phyloP scores from a whole-genome alignment of 352 stramenopile species.

The Hyaloperonospora brassicae region DNA sequence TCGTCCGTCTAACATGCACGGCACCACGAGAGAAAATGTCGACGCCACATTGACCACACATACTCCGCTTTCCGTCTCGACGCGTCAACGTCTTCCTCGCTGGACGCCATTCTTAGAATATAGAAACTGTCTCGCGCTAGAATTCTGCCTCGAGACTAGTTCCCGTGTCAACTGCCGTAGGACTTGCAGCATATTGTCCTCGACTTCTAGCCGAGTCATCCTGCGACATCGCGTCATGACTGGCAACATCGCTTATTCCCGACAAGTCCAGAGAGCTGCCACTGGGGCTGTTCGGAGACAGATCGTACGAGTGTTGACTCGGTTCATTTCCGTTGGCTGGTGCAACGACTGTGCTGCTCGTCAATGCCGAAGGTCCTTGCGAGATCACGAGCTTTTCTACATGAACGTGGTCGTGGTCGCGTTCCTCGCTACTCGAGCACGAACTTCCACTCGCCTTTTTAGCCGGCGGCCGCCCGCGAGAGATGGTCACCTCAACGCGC shows the following conservation, averaged over 20 bases:
- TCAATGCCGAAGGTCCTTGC: constrained; percentile 12
- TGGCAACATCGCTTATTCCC: constrained; percentile 12
- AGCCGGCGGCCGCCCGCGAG: constrained; percentile 43
- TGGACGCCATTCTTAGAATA: constrained; percentile 19
- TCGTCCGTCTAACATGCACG: constrained; percentile 37
- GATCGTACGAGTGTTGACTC: constrained; percentile 4
- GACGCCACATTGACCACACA: constrained; percentile 15
- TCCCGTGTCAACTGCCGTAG: constrained; percentile 23
- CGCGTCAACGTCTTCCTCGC: constrained; percentile 9
- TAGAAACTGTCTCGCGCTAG: constrained; percentile 20
- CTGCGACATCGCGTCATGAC: constrained; percentile 12
- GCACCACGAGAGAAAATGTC: constrained; percentile 17
- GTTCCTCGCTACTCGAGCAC: constrained; percentile 29
- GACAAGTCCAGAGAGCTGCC: constrained; percentile 9
- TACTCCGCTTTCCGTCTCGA: constrained; percentile 4
- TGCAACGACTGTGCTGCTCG: constrained; percentile 6
- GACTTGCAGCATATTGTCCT: constrained; percentile 26
- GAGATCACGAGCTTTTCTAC: constrained; percentile 42
- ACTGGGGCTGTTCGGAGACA: constrained; percentile 8
- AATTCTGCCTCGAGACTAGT: constrained; percentile 34
- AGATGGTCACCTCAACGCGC: constrained; percentile 75
- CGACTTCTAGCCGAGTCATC: constrained; percentile 21
- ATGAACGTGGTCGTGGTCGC: constrained; percentile 21
- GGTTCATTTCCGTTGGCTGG: constrained; percentile 11
- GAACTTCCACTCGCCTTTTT: constrained; percentile 27